Evolutionary conservation across 805 yeast genomes (phyloP).

Genomic region (Wickerhamomyces strasburgensis): DNA sequence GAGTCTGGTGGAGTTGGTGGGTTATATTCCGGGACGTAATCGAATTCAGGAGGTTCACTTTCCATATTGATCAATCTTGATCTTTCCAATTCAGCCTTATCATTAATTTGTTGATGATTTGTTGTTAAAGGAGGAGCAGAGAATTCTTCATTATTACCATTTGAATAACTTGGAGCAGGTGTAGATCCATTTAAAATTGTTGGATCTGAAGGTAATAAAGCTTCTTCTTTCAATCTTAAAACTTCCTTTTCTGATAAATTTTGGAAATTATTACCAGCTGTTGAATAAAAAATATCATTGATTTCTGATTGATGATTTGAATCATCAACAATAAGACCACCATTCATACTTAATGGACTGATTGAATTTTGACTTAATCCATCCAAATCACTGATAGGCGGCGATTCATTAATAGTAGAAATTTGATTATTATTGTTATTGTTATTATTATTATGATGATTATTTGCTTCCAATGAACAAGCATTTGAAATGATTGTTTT

Average conservation of each 20-base stretch:
- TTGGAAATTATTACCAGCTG: conserved; percentile 1
- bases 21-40: conserved; percentile 24
- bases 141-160: background rate
- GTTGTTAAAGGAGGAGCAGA: conserved; percentile 1
- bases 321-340: background rate
- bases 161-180: conserved; percentile 21
- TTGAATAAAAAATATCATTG: too few relatives aligned
- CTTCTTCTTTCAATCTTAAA: conserved; percentile 47
- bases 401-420: conserved; percentile 1
- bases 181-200: conserved; percentile 4
- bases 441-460: background rate
- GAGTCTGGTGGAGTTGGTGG: too few relatives aligned
- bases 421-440: conserved; percentile 1
- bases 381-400: too few relatives aligned
- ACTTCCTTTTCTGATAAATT: conserved; percentile 54
- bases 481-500: conserved; percentile 9
- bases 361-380: conserved; percentile 20
- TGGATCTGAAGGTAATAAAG: conserved; percentile 61
- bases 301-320: too few relatives aligned
- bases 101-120: conserved; percentile 13
- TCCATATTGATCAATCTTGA: conserved; percentile 33
- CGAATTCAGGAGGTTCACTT: conserved; percentile 36
- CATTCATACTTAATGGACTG: conserved; percentile 23
- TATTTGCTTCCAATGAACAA: conserved; percentile 4
- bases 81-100: conserved; percentile 38